phyloP scores from a whole-genome alignment of 2,329 filamentous ascomycete genomes.

The Claviceps sp. region DNA sequence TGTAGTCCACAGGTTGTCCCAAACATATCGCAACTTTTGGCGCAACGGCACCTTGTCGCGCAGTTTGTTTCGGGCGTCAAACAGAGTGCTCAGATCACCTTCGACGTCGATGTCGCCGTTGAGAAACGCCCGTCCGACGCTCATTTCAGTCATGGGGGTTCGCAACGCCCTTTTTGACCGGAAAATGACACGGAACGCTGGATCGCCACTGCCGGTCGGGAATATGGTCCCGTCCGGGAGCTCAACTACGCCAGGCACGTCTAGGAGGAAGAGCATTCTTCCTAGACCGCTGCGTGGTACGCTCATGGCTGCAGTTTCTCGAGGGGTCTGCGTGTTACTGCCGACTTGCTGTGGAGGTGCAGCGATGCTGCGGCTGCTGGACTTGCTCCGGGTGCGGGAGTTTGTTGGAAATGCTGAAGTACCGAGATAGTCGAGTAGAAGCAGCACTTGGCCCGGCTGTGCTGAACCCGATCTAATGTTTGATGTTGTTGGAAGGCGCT shows the following conservation, averaged over 20 bases:
- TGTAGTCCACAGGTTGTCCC: background rate
- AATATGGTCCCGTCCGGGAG: background rate
- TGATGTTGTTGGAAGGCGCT: too few species aligned
- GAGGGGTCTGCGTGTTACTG: background rate
- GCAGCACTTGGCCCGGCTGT: too few species aligned
- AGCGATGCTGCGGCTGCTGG: too few species aligned
- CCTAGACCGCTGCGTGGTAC: background rate
- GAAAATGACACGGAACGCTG: conserved; percentile 1
- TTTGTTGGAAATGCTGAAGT: too few species aligned
- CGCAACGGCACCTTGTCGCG: conserved; percentile 1
- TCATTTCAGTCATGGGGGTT: background rate
- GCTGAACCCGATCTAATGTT: too few species aligned
- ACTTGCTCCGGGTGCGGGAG: too few species aligned
- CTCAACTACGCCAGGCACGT: background rate
- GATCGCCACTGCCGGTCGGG: background rate
- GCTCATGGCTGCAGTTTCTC: background rate
- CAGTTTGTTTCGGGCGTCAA: background rate
- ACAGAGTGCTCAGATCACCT: background rate
- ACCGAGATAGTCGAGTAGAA: too few species aligned
- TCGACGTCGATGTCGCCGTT: conserved; percentile 2
- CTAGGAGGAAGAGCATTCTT: background rate
- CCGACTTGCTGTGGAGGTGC: background rate
- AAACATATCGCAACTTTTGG: background rate
- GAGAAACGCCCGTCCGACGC: conserved; percentile 1
- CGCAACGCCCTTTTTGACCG: background rate